Evolutionary conservation across 2,329 filamentous ascomycete species (phyloP).

Genomic region (Fusarium sp.): DNA sequence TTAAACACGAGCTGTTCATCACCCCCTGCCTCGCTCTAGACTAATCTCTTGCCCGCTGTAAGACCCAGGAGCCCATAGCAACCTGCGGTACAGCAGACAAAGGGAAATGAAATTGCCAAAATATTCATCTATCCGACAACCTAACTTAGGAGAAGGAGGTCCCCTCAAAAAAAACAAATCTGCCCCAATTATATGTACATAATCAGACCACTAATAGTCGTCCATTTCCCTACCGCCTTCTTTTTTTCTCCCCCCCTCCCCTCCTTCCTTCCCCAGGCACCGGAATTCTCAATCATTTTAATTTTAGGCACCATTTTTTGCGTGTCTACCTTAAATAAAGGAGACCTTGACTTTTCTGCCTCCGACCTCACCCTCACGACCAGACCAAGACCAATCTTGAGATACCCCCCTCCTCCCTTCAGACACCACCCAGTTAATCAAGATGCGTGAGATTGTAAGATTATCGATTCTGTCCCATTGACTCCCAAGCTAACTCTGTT

Average conservation of each 20-base stretch:
- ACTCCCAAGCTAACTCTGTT: background rate
- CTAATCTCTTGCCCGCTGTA: conserved; percentile 7
- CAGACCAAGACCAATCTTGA: conserved; percentile 2
- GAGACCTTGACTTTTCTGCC: background rate
- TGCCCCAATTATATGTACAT: conserved; percentile 10
- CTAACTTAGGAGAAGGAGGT: background rate
- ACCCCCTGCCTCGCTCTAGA: background rate
- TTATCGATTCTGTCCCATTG: background rate
- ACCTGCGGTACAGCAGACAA: background rate
- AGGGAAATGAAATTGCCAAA: conserved; percentile 3
- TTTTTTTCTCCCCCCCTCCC: background rate
- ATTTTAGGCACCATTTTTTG: conserved; percentile 34
- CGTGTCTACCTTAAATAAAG: conserved; percentile 4
- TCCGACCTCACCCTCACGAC: background rate
- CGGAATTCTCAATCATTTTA: conserved; percentile 34
- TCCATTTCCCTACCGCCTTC: conserved; percentile 26
- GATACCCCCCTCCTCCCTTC: background rate
- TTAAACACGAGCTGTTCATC: conserved; percentile 1
- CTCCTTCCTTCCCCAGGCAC: conserved; percentile 22
- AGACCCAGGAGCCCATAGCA: conserved; percentile 22
- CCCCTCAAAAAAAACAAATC: background rate
- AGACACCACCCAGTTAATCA: background rate
- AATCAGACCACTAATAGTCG: conserved; percentile 27
- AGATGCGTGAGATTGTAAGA: conserved; percentile 71
- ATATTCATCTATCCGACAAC: conserved; percentile 31